Base-by-base conservation (phyloP, 257 asterid species). In the Cinchona pubescens region DNA sequence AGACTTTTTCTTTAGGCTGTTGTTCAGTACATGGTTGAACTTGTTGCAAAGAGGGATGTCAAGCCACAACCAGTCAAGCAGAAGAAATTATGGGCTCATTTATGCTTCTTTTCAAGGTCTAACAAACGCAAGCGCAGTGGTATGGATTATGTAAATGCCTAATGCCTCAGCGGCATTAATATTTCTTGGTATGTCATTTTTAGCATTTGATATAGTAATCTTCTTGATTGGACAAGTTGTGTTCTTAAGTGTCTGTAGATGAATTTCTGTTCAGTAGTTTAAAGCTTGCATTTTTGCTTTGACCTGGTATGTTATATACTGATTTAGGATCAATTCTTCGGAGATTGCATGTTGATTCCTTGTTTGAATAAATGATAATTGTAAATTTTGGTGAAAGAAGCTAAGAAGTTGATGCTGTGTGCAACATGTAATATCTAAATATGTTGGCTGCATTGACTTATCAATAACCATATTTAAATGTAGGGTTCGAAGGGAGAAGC, bases 51-150 rank as follows among this genome's bases (percentile, higher is more conserved):
- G 85, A 89, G 89, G 83, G 93, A 87, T 30, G 81, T 83, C n/a
- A 90, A 85, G 83, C 40, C 87, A 13, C 88, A 80, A 72, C 88
- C 93, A 0, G 82, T 79, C 69, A 94, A 91, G 87, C 84, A 87
- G 67, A 91, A 91, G 84, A 94, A 90, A 81, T 88, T 90, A 21
- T 94, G 98, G 98, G 86, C 84, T 74, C 92, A 80, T 8, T 84
- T 87, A 25, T 90, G 92, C 87, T 94, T 76, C 83, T 90, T 90
- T 79, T 83, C 91, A 15, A 89, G 81, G 76, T 90, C 97, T 40
- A 92, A 92, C 85, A 94, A 91, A 82, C 94, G 98, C 67, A 89
- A 89, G 78, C 96, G 96, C 84, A 81, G 66, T 29, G 84, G 79
- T 74, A 74, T 74, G 73, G 91, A 83, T 74, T 78, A 83, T 74